phyloP scores from a whole-genome alignment of 768 basidiomycete species.

The Kwoniella botswanensis region DNA sequence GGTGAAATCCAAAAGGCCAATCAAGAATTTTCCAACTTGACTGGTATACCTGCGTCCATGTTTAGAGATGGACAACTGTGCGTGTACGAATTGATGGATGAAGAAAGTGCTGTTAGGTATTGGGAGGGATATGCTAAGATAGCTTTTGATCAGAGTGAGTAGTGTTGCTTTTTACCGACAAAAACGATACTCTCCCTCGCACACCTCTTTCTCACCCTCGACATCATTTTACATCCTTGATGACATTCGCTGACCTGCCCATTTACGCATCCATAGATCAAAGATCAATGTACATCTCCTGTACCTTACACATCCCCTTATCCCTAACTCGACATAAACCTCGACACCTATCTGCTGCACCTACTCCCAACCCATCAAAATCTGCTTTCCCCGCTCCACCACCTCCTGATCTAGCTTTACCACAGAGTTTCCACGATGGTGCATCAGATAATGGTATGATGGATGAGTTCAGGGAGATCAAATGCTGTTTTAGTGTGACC shows the following conservation, averaged over 20 bases:
- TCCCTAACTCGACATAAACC: constrained; percentile 43
- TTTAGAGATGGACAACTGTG: constrained; percentile 76
- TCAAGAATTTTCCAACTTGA: constrained; percentile 86
- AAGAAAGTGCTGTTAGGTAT: constrained; percentile 94
- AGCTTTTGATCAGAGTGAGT: constrained; percentile 50
- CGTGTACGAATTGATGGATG: constrained; percentile 98
- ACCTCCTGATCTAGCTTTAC: constrained; percentile 25
- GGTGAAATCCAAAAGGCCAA: constrained; percentile 99
- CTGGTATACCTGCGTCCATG: constrained; percentile 67
- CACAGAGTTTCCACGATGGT: constrained; percentile 24
- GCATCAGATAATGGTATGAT: constrained; percentile 12
- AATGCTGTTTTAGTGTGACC: constrained; percentile 59
- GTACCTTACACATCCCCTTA: constrained; percentile 52
- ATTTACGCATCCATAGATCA: constrained; percentile 32
- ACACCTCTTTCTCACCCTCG: background rate
- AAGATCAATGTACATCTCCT: constrained; percentile 49
- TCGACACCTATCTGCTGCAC: constrained; percentile 31
- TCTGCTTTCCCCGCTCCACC: constrained; percentile 9
- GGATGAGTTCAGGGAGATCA: constrained; percentile 48
- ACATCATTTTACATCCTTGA: background rate
- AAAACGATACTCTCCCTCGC: background rate
- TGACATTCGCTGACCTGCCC: background rate
- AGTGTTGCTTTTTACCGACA: background rate
- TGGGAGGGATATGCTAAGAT: constrained; percentile 95
- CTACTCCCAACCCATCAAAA: constrained; percentile 23